phyloP scores from a whole-genome alignment of 176 grass and related monocot species.

The Ensete ventricosum region DNA sequence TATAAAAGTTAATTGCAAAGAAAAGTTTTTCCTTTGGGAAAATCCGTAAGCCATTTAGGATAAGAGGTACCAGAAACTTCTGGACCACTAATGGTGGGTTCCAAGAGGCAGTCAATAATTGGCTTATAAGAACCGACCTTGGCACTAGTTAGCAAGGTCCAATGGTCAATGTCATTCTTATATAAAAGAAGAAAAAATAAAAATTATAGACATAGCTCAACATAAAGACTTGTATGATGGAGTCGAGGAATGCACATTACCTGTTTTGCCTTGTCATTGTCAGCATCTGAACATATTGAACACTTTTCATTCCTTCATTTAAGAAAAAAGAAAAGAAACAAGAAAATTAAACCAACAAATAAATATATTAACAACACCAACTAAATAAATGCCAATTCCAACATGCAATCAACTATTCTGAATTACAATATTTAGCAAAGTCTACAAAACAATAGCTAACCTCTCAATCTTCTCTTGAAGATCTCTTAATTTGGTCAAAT shows the following conservation, averaged over 20 bases:
- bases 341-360: not conserved
- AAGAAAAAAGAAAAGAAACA: slow-evolving; percentile 21
- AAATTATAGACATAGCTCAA: not conserved
- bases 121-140: not conserved
- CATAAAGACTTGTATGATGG: slow-evolving; percentile 6
- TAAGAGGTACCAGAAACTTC: too few relatives aligned
- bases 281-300: slow-evolving; percentile 41
- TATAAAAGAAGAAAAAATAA: not conserved
- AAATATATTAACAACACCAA: not conserved
- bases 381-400: not conserved
- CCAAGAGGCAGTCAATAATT: not conserved
- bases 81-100: too few relatives aligned
- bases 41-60: too few relatives aligned
- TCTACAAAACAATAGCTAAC: not conserved
- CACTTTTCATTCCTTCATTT: slow-evolving; percentile 45
- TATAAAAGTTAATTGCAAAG: too few relatives aligned
- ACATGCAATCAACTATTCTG: not conserved
- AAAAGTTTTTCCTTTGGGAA: too few relatives aligned
- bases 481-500: slow-evolving; percentile 8
- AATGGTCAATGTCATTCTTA: not conserved
- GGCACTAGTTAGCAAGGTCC: not conserved
- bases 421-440: not conserved
- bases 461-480: slow-evolving; percentile 17
- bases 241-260: slow-evolving; percentile 22
- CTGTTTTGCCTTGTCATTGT: slow-evolving; percentile 63